These are phyloP conservation scores for Fusarium caatingaense DNA, from an alignment of 2,329 filamentous ascomycete genomes.

Conservation along the genomic window DNA sequence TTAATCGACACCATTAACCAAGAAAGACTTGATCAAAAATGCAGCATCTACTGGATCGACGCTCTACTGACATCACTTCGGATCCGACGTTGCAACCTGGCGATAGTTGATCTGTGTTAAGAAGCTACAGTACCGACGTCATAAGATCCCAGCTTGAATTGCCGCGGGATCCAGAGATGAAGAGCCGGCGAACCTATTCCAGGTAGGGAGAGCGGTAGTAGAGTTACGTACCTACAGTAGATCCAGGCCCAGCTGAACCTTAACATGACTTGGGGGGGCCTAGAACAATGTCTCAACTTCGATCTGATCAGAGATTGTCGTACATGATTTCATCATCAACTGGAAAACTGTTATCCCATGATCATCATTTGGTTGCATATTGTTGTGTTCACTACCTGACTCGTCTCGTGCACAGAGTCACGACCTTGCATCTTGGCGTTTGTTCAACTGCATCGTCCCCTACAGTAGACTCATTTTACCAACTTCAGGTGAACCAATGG, in stretches of 20 bases:
- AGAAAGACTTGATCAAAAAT: neutral
- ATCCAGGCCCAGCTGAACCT: neutral
- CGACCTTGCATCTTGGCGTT: constrained; percentile 18
- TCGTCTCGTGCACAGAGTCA: constrained; percentile 15
- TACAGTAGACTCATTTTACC: constrained; percentile 28
- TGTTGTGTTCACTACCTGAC: constrained; percentile 7
- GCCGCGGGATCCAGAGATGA: constrained; percentile 3
- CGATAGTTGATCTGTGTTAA: constrained; percentile 9
- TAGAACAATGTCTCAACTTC: neutral
- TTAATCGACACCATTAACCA: neutral
- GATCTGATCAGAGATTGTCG: neutral
- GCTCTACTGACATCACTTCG: constrained; percentile 21
- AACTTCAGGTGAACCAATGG: constrained; percentile 34
- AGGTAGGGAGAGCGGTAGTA: neutral
- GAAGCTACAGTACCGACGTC: constrained; percentile 19
- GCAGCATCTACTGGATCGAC: constrained; percentile 8
- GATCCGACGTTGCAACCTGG: constrained; percentile 10
- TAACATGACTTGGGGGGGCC: neutral
- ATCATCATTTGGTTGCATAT: neutral
- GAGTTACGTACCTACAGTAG: constrained; percentile 6
- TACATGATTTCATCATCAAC: neutral
- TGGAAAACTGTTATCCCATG: neutral
- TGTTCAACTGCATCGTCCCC: constrained; percentile 4
- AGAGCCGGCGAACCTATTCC: constrained; percentile 12
- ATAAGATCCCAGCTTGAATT: constrained; percentile 16